Conservation (phyloP, 257 asterid species). For the Mentha longifolia region DNA sequence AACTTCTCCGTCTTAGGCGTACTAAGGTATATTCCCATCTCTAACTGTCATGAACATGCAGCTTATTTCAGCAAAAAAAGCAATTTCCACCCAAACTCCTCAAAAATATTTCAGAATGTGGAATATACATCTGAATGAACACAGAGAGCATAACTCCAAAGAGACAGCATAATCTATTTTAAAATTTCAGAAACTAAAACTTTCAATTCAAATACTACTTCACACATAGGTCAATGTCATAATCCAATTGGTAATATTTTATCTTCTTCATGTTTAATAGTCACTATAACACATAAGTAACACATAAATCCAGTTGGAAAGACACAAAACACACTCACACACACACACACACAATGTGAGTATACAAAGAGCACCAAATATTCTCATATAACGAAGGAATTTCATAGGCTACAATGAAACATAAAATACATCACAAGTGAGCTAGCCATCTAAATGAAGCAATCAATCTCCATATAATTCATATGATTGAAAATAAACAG, state of each 20-base stretch:
- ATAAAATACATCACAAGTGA: not conserved
- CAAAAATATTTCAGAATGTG: not conserved
- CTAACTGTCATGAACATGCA: slow-evolving; percentile 48
- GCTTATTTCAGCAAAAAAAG: slow-evolving; percentile 14
- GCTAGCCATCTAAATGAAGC: not conserved
- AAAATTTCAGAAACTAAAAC: not conserved
- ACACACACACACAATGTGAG: not conserved
- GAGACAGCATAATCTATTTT: not conserved
- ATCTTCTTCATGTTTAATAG: not conserved
- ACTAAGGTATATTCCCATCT: slow-evolving; percentile 92
- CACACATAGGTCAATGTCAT: not conserved
- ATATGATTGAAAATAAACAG: not conserved
- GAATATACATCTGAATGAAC: not conserved
- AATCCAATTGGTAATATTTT: not conserved
- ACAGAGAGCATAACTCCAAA: slow-evolving; percentile 15
- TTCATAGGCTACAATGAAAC: not conserved
- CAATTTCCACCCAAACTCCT: slow-evolving; percentile 3
- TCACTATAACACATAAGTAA: not conserved
- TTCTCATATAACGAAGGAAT: not conserved
- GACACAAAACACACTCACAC: not conserved
- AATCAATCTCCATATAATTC: not conserved
- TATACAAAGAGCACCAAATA: not conserved
- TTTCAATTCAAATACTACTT: not conserved
- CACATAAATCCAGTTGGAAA: not conserved
- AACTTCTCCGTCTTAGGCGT: slow-evolving; percentile 85